Evolutionary conservation across 2,329 filamentous ascomycete genomes (phyloP), one percentile per base, ranked within the genome.

Genomic region (Byssochlamys sp.): DNA sequence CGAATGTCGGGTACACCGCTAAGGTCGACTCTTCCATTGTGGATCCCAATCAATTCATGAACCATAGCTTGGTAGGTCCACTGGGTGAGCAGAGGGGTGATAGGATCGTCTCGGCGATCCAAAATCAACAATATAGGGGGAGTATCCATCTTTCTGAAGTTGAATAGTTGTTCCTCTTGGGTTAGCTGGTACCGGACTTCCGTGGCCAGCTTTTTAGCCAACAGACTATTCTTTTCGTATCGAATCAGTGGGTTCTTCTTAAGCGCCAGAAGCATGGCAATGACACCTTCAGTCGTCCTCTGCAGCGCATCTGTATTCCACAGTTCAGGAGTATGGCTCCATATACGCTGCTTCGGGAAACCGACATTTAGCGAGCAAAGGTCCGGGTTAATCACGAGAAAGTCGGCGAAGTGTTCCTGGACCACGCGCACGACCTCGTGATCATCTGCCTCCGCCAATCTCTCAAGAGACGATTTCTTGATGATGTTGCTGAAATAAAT

Each of bases 31-130:
- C 92, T 84, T n/a, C 94, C 94, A 70, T 97, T 97, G 58, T 89
- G 84, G 63, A 99, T 96, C 4, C 94, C 94, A 11, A 99, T 80
- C 1, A 97, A 77, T 68, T 99, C 94, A 70, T 99, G 94, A 0
- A 99, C 94, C 91, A 99, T 99, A n/a, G 94, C 94, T 75, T 99
- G 94, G 69, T 99, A 99, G 27, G 94, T 99, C 94, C 94, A 99
- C 71, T 99, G 94, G 2, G 91, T 96, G 53, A 99, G 81, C 10
- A 99, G 78, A 0, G 94, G 94, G 2, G 94, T 99, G 54, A 97
- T 88, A 0, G 94, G 92, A 67, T 99, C 94, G 69, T 96, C 91
- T 71, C 94, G 84, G 49, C 94, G 85, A 73, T 99, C 94, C 29
- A 99, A 76, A 56, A 99, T 84, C 33, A 99, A 80, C 12, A 99